Base-by-base conservation (phyloP, 257 asterid species). In the Solanum pimpinellifolium region DNA sequence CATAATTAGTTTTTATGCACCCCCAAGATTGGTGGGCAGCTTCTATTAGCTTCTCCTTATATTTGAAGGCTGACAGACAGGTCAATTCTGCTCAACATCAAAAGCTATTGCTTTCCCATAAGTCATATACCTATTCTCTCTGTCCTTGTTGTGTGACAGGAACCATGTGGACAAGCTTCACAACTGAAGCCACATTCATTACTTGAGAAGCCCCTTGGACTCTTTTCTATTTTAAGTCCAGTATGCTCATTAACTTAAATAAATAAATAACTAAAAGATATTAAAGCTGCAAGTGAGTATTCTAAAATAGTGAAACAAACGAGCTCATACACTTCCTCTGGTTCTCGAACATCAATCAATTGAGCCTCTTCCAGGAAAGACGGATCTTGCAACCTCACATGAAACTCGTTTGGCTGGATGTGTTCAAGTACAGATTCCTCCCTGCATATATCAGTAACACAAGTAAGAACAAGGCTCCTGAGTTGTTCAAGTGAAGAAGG, bases 311-410 rank as follows among this genome's bases (percentile, higher is more conserved):
- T 49, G 21, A 39, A 73, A 70, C 20, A 21, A 52, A 72, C 4
- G 81, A 76, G 90, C 52, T 78, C 98, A 77, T 97, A 97, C 99
- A 97, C 98, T 97, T 97, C 99, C 44, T 95, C 98, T 77, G 98
- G 99, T 93, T 97, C 99, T 85, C 98, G 94, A 90, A 97, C 99
- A 91, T 97, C 99, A 89, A 97, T 94, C 88, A 97, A 88, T 85
- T 97, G 99, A 81, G 95, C 97, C 90, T 95, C 98, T 86, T 94
- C 93, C 35, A 92, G 84, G 89, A 97, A 97, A 70, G 93, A 88
- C 82, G 98, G 97, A 90, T 95, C 96, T 90, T 95, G 98, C 95
- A 94, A 89, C 93, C 90, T 97, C 89, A 83, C 93, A 77, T 95
- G 95, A 90, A 97, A 93, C 90, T 95, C 97, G n/a, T 68, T 85